phyloP scores from a whole-genome alignment of 2,329 filamentous ascomycete species.

The Niveomyces coronatus region DNA sequence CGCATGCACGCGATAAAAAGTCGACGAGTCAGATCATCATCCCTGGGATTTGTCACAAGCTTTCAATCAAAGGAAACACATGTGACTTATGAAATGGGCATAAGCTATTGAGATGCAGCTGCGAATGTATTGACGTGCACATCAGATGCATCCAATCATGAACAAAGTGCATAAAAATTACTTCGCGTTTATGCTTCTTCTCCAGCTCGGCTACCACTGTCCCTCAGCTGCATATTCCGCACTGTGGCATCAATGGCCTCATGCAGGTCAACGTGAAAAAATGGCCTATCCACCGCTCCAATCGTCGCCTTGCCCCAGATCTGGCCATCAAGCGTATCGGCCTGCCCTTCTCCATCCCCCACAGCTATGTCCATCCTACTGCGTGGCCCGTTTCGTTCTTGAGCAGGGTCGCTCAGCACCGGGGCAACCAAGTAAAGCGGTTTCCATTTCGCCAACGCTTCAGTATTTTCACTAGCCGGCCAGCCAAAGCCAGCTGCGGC shows the following conservation, averaged over 20 bases:
- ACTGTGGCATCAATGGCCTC: slow-evolving; percentile 30
- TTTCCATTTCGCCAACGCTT: slow-evolving; percentile 20
- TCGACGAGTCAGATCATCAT: too few relatives aligned
- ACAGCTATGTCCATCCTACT: slow-evolving; percentile 1
- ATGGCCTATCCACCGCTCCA: slow-evolving; percentile 33
- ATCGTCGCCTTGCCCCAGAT: slow-evolving; percentile 20
- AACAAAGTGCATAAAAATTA: not conserved
- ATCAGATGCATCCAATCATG: too few relatives aligned
- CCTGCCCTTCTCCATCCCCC: slow-evolving; percentile 11
- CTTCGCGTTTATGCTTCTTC: too few relatives aligned
- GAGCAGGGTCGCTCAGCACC: slow-evolving; percentile 9
- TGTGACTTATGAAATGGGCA: too few relatives aligned
- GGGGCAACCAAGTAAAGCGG: slow-evolving; percentile 24
- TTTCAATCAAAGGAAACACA: too few relatives aligned
- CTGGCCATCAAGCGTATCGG: not conserved
- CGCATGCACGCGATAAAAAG: too few relatives aligned
- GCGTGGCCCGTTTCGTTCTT: not conserved
- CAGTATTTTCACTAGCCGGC: slow-evolving; percentile 20
- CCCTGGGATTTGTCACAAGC: too few relatives aligned
- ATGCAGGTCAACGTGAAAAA: slow-evolving; percentile 36
- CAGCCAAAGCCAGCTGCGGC: slow-evolving; percentile 46
- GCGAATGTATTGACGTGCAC: too few relatives aligned
- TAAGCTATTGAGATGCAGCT: too few relatives aligned
- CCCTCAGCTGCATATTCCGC: slow-evolving; percentile 17
- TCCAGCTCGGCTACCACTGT: slow-evolving; percentile 9